Base-by-base conservation (phyloP, 768 basidiomycete species). In the Coprinopsis sp. region DNA sequence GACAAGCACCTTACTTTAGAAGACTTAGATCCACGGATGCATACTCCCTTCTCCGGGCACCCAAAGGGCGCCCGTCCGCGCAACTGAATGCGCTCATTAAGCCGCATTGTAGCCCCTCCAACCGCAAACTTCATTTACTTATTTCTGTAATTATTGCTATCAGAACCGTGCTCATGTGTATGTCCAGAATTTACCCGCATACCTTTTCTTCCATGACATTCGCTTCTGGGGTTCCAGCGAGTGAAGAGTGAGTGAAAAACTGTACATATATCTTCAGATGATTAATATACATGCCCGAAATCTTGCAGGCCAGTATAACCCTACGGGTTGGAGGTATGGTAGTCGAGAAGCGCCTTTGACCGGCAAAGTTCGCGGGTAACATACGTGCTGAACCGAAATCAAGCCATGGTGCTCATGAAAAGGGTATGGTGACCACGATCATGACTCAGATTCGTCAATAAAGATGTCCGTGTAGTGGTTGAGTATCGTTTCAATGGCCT, bases 401-500 rank as follows among this genome's bases (percentile, higher is more conserved):
- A 11, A 19, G 29, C 13, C n/a, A n/a, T 4, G 21, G 40, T 12
- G 23, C 14, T 44, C 33, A 19, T 13, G 22, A 13, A 37, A 29
- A 31, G n/a, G 30, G 30, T 31, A 31, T 31, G n/a, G 30, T 31
- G 30, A 8, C 30, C 30, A 31, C n/a, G 37, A n/a, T 51, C 47
- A 51, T 33, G 47, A 71, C 41, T 87, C 87, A 52, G 73, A 67
- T 62, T 92, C 94, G 56, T 95, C 94, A 53, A 97, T 87, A 66
- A 98, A 98, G 59, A 98, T 98, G 71, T 96, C 94, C 47, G 79
- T 81, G 66, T 92, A 98, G 61, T 94, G 92, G 58, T 85, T 82
- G 54, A 98, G 71, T 58, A 98, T 95, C 4, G 92, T 97, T 66
- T 97, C 94, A 54, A 98, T 81, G 24, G 92, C 93, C 91, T 95